phyloP scores from a whole-genome alignment of 129 eudicot species.

The Escallonia herrerae region DNA sequence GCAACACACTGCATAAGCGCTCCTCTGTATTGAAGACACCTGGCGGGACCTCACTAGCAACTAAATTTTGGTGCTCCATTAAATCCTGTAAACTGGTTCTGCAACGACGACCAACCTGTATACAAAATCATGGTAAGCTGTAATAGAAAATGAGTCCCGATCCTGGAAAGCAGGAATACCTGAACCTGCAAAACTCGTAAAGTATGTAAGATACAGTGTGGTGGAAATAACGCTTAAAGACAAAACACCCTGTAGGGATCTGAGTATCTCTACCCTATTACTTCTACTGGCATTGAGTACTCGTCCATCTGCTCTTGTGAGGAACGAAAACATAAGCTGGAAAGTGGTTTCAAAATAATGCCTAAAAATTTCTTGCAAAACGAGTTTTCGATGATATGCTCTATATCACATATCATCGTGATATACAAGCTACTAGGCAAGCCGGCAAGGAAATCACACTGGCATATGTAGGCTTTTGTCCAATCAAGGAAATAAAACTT shows the following conservation, averaged over 20 bases:
- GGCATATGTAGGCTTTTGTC: too few species aligned
- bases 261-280: conserved; percentile 5
- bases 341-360: too few species aligned
- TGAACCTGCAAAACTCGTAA: conserved; percentile 83
- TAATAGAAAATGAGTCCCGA: conserved; percentile 32
- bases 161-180: conserved; percentile 55
- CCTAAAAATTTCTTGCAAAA: too few species aligned
- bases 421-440: too few species aligned
- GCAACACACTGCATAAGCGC: too few species aligned
- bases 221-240: not conserved
- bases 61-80: conserved; percentile 13
- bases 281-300: not conserved
- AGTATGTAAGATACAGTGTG: conserved; percentile 44
- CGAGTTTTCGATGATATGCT: too few species aligned
- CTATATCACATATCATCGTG: too few species aligned
- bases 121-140: conserved; percentile 59
- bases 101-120: conserved; percentile 57
- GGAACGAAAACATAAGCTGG: not conserved
- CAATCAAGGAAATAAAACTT: too few species aligned
- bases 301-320: not conserved
- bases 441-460: too few species aligned
- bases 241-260: not conserved
- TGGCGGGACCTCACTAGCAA: conserved; percentile 1
- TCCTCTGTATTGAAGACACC: too few species aligned
- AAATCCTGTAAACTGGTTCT: conserved; percentile 22